phyloP scores from a whole-genome alignment of 176 grass and related monocot genomes.

The Stipa capillata region DNA sequence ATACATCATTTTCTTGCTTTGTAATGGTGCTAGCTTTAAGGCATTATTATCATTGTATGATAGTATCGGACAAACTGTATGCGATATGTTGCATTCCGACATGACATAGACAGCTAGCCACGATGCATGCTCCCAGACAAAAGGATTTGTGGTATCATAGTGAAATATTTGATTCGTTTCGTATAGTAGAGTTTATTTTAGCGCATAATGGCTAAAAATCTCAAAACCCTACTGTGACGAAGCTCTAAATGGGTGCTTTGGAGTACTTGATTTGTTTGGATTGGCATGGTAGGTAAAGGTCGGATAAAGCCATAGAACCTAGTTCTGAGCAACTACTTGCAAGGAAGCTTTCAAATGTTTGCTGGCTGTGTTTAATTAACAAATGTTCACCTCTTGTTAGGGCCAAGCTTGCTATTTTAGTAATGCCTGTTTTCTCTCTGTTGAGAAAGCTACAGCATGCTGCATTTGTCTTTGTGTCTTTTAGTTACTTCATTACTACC shows the following conservation, averaged over 20 bases:
- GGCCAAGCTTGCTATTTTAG: neutral
- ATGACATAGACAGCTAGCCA: neutral
- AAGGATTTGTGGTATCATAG: neutral
- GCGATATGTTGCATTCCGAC: neutral
- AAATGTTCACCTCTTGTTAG: neutral
- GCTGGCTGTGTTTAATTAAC: neutral
- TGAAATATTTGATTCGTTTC: neutral
- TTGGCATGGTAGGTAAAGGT: neutral
- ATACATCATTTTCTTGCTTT: neutral
- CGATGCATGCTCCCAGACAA: neutral
- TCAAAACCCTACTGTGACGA: neutral
- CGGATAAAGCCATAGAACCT: neutral
- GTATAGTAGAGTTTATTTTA: no score
- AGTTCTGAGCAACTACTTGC: neutral
- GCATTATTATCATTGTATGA: neutral
- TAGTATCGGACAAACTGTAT: neutral
- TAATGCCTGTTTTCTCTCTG: neutral
- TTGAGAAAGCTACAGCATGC: neutral
- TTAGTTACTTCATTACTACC: slow-evolving; percentile 1
- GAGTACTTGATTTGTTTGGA: neutral
- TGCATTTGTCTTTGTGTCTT: neutral
- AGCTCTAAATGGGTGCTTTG: neutral
- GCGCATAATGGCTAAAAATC: neutral
- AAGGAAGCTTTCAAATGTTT: neutral
- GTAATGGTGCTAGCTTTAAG: neutral